Evolutionary conservation across 2,329 filamentous ascomycete species (phyloP), one percentile per base, ranked within the genome.

Genomic region (Aureobasidium zeae): DNA sequence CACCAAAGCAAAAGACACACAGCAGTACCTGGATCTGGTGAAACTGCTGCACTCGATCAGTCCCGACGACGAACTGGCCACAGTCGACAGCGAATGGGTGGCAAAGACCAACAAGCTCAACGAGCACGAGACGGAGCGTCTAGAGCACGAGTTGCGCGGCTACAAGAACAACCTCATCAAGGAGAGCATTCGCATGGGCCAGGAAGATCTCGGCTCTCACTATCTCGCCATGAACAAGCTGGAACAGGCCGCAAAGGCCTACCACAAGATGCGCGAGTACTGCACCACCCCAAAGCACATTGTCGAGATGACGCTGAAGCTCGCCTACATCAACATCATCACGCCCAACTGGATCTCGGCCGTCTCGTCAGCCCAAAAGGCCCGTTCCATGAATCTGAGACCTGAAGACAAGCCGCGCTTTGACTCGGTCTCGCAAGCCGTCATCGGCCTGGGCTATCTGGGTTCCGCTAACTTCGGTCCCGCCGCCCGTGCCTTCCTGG

Each of bases 151-250:
- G 62, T 70, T 98, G 15, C 88, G 87, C 62, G 82, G 81, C 1
- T 96, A 96, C 64, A 94, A 91, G 65, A 94, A 95, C 59, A 98
- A 96, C 56, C 67, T 96, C 31, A 87, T 98, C 55, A 94, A 95
- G 61, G 91, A 98, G 66, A 95, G 87, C 66, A 94, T 96, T 56
- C 20, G 94, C 85, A 95, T 96, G 79, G 89, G 86, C 32, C 84
- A 95, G 55, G 87, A 95, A 62, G 91, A 96, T 54, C 70, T 96
- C 4, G 91, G 86, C 30, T 79, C 77, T 49, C 87, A 94, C 63
- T 81, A 83, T 50, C 85, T 93, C 62, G 72, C 71, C 26, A 86
- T 78, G 12, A 17, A 55, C 11, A 81, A 88, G 45, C 73, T 89
- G 7, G 62, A 67, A 25, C 74, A 73, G 10, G 86, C 91, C 0